phyloP scores from a whole-genome alignment of 148 eudicot genomes.

The Chenopodium quinoa region DNA sequence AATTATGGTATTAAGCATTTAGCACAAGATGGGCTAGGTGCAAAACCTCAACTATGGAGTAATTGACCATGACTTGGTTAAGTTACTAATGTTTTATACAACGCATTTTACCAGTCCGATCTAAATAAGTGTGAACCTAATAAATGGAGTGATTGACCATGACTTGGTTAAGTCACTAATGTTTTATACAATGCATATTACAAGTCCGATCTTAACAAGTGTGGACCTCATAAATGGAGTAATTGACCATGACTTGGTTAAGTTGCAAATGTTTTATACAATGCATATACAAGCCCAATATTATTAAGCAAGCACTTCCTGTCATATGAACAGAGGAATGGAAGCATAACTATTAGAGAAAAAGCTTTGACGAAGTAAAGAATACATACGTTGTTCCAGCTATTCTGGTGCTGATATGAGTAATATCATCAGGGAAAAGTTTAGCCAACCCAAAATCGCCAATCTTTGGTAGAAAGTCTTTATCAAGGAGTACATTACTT shows the following conservation, averaged over 20 bases:
- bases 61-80: neutral
- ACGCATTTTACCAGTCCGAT: no score
- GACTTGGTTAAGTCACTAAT: neutral
- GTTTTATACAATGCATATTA: neutral
- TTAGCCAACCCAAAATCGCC: constrained; percentile 99
- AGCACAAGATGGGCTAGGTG: neutral
- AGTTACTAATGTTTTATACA: neutral
- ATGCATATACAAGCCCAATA: neutral
- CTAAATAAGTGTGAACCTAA: neutral
- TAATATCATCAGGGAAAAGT: constrained; percentile 84
- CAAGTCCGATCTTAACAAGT: neutral
- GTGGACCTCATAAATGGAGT: neutral
- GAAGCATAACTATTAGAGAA: neutral
- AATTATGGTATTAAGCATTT: no score
- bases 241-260: neutral
- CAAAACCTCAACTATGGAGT: neutral
- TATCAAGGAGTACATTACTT: constrained; percentile 82
- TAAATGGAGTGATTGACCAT: neutral
- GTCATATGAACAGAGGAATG: neutral
- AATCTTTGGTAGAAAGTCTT: constrained; percentile 66
- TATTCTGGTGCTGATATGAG: constrained; percentile 87
- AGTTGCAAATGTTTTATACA: neutral
- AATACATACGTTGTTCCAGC: constrained; percentile 91
- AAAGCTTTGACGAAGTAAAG: neutral
- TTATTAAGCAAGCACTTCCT: neutral